A percentile compares a stretch with the other conserved stretches of the same genome.
These are phyloP conservation scores for Lactarius akahatsu DNA, from an alignment of 768 basidiomycete genomes.

Conservation along the genomic window DNA sequence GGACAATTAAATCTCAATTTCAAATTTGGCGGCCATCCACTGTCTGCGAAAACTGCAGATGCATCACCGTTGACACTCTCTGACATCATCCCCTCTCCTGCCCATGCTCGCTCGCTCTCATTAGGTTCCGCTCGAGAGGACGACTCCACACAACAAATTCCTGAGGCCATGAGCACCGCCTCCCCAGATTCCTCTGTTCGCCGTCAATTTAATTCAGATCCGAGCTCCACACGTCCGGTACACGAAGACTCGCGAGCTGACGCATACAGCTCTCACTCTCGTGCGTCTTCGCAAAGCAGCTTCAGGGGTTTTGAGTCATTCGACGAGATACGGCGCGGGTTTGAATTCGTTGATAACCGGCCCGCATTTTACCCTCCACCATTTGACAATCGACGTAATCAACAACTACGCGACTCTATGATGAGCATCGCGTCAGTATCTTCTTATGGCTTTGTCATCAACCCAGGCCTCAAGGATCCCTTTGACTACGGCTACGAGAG, in stretches of 20 bases:
- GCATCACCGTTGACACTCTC: slow-evolving; percentile 56
- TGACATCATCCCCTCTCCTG: slow-evolving; percentile 71
- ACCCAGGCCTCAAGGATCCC: slow-evolving; percentile 63
- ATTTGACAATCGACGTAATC: slow-evolving; percentile 39
- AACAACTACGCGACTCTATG: slow-evolving; percentile 55
- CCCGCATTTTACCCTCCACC: slow-evolving; percentile 61
- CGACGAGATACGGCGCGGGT: slow-evolving; percentile 74
- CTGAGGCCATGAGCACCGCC: slow-evolving; percentile 31
- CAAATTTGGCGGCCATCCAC: slow-evolving; percentile 63
- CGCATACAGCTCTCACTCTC: slow-evolving; percentile 35
- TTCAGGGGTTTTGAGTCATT: slow-evolving; percentile 75
- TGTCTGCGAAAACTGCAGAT: slow-evolving; percentile 22
- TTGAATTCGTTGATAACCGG: slow-evolving; percentile 65
- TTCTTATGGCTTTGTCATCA: slow-evolving; percentile 68
- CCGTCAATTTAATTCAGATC: slow-evolving; percentile 45
- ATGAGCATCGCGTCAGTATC: slow-evolving; percentile 79
- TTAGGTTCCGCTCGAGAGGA: slow-evolving; percentile 41
- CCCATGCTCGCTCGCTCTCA: slow-evolving; percentile 51
- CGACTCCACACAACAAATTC: slow-evolving; percentile 35
- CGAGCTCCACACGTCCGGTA: slow-evolving; percentile 40
- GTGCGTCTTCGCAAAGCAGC: slow-evolving; percentile 52
- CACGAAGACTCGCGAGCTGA: slow-evolving; percentile 32
- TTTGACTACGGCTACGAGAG: slow-evolving; percentile 65
- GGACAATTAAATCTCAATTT: slow-evolving; percentile 71
- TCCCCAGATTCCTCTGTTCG: slow-evolving; percentile 38